These are phyloP conservation scores for Colletotrichum sp. DNA, from an alignment of 2,329 filamentous ascomycete species.

Conservation along the genomic window DNA sequence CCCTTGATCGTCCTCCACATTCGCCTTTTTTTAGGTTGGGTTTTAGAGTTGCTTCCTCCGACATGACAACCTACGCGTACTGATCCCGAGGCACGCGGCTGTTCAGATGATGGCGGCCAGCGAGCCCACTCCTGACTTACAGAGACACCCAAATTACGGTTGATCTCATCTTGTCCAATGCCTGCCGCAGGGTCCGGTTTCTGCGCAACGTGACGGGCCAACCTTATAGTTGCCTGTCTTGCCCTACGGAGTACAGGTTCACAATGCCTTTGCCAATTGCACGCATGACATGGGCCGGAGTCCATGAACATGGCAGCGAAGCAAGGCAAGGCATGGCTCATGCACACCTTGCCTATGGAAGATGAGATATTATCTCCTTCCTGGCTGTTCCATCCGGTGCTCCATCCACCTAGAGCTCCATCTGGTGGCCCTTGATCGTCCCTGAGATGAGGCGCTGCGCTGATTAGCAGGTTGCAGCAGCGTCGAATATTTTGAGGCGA, in stretches of 20 bases:
- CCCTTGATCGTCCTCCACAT: neutral
- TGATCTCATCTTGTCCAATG: constrained; percentile 1
- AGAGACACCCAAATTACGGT: neutral
- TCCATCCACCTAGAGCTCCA: neutral
- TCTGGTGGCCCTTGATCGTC: neutral
- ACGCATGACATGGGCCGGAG: neutral
- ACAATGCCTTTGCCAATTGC: neutral
- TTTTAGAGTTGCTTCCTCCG: constrained; percentile 6
- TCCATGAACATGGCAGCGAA: neutral
- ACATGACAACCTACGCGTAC: constrained; percentile 15
- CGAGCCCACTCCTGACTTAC: neutral
- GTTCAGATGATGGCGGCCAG: constrained; percentile 14
- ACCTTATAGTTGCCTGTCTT: neutral
- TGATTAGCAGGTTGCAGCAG: neutral
- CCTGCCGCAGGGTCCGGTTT: neutral
- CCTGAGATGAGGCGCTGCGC: neutral
- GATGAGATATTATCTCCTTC: neutral
- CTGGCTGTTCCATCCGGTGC: neutral
- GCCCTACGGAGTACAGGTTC: neutral
- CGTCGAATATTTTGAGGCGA: neutral
- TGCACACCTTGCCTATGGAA: neutral
- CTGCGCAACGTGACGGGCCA: neutral
- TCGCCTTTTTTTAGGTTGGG: neutral
- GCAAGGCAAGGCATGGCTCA: neutral
- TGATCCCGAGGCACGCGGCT: neutral